Conservation (phyloP, 2,329 filamentous ascomycete genomes). For the Blumeriella jaapii region DNA sequence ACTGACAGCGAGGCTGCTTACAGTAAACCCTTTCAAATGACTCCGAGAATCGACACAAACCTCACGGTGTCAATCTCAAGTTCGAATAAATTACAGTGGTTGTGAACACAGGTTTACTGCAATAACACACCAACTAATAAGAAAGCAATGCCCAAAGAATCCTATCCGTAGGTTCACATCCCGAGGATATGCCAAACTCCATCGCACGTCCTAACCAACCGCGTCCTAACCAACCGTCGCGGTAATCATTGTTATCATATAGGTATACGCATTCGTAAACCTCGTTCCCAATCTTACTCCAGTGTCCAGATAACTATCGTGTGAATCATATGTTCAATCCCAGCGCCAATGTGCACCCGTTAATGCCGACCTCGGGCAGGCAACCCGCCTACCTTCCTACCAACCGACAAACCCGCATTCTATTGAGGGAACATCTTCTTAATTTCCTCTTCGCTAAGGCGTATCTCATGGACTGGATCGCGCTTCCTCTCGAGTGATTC, state of each 20-base stretch:
- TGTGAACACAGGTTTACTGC: constrained; percentile 10
- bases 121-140: constrained; percentile 11
- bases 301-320: constrained; percentile 18
- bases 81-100: constrained; percentile 10
- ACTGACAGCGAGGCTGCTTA: too few relatives aligned
- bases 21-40: too few relatives aligned
- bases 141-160: constrained; percentile 14
- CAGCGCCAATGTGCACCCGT: constrained; percentile 18
- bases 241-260: constrained; percentile 14
- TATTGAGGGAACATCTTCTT: constrained; percentile 56
- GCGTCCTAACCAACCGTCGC: too few relatives aligned
- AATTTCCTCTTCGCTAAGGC: constrained; percentile 66
- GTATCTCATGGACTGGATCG: constrained; percentile 69
- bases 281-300: constrained; percentile 19
- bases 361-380: constrained; percentile 9
- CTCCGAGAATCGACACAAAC: background rate
- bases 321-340: constrained; percentile 24
- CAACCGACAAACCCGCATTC: constrained; percentile 13
- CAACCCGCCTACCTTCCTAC: constrained; percentile 8
- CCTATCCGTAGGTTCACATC: constrained; percentile 8
- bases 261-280: constrained; percentile 10
- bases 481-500: constrained; percentile 63
- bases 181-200: constrained; percentile 20
- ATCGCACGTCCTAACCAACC: constrained; percentile 5
- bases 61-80: constrained; percentile 2